Evolutionary conservation across 2,329 filamentous ascomycete genomes (phyloP), one percentile per base, ranked within the genome.

Genomic region (Hirsutella thompsonii): DNA sequence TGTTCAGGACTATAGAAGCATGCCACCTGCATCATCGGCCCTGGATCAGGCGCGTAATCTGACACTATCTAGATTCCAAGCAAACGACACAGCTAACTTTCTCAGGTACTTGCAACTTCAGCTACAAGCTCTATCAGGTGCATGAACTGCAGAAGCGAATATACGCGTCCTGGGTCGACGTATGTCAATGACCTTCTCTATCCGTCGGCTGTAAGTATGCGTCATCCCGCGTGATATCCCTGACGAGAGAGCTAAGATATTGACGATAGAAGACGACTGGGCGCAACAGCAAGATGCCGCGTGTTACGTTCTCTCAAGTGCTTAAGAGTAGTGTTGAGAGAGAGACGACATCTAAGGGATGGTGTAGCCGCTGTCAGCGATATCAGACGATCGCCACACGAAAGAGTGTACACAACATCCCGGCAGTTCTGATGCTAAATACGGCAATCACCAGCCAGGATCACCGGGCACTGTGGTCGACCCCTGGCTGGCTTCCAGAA

Each of bases 251-350:
- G 23, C 23, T 26, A 26, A 26, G n/a, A n/a, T 26, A 26, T 26
- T 38, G 5, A 16, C 14, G 5, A 14, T 44, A 74, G 62, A 75
- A 76, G 57, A 46, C 64, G 4, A 59, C 64, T 6, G 55, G 57
- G 18, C 62, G 74, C 41, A 72, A 68, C 43, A 57, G 63, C 35
- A 73, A 72, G 58, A 61, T 63, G 38, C 70, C 62, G 40, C 74
- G 68, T 56, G 72, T 67, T 51, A 85, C 72, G 39, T 98, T 98
- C 57, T 94, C 88, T 0, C 84, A 92, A 54, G 79, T 95, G 37
- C 67, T 98, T n/a, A 94, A 95, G 58, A 79, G 79, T 40, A 94
- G 88, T 48, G 81, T 98, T 23, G 90, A 96, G 61, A 74, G 87
- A 40, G 87, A 95, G 57, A 83, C 84, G 10, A 86, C 85, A 37